Evolutionary conservation across 2,329 filamentous ascomycete species (phyloP).

Genomic region (Hymenoscyphus fructigenus): DNA sequence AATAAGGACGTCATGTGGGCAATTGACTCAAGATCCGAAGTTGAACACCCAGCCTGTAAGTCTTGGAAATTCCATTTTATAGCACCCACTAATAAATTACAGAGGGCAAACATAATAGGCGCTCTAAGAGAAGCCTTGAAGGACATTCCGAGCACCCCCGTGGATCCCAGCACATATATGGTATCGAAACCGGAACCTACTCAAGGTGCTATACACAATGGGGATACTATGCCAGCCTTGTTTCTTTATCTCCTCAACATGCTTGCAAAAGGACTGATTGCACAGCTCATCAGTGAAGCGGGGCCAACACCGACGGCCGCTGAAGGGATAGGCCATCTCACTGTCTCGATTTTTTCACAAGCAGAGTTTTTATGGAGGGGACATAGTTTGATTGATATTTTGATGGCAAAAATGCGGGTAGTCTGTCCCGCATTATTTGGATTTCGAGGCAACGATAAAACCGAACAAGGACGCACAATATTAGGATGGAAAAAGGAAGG

Average conservation of each 20-base stretch:
- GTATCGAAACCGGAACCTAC: constrained; percentile 45
- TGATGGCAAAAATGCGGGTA: constrained; percentile 82
- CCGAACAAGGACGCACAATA: constrained; percentile 61
- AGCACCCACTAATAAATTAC: constrained; percentile 1
- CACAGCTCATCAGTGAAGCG: constrained; percentile 68
- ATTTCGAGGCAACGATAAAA: constrained; percentile 72
- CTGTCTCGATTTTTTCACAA: constrained; percentile 71
- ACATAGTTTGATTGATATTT: constrained; percentile 71
- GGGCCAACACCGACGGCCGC: constrained; percentile 63
- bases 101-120: constrained; percentile 45
- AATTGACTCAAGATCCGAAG: constrained; percentile 61
- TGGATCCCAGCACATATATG: constrained; percentile 57
- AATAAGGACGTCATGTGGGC: constrained; percentile 70
- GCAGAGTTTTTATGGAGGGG: constrained; percentile 67
- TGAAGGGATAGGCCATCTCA: constrained; percentile 76
- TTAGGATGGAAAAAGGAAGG: constrained; percentile 69
- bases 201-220: constrained; percentile 51
- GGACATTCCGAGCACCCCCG: constrained; percentile 49
- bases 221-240: constrained; percentile 58
- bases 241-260: constrained; percentile 76
- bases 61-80: constrained; percentile 11
- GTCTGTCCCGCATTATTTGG: constrained; percentile 85
- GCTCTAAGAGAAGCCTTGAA: constrained; percentile 55
- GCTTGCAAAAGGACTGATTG: constrained; percentile 70
- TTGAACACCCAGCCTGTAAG: constrained; percentile 59